These are phyloP conservation scores for Arachis monticola DNA, from an alignment of 331 rosid species.

Conservation along the genomic window DNA sequence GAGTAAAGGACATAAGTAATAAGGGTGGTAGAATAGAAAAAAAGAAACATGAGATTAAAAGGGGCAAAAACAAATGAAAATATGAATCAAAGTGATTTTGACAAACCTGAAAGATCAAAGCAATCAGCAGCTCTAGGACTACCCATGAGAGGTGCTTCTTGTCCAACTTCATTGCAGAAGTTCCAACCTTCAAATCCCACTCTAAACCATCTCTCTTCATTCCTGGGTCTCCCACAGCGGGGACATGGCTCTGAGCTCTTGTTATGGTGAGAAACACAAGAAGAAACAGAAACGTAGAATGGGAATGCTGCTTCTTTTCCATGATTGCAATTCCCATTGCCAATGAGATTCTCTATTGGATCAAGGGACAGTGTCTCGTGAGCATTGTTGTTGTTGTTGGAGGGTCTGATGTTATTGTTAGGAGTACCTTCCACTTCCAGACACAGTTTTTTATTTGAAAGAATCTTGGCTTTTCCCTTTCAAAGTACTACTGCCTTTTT, in stretches of 20 bases:
- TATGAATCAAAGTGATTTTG: no score
- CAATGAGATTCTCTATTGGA: no score
- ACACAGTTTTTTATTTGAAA: no score
- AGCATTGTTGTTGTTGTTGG: no score
- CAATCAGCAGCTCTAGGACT: slow-evolving; percentile 92
- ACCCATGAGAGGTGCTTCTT: slow-evolving; percentile 79
- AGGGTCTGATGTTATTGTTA: no score
- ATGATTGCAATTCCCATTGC: background rate
- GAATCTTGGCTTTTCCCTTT: no score
- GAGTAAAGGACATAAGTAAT: background rate
- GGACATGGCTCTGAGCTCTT: slow-evolving; percentile 32
- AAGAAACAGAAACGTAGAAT: slow-evolving; percentile 38
- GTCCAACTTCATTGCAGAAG: slow-evolving; percentile 88
- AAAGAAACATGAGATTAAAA: background rate
- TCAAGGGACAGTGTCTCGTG: no score
- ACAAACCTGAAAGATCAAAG: slow-evolving; percentile 65
- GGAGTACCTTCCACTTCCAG: no score
- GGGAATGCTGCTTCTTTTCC: slow-evolving; percentile 24
- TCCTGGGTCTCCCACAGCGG: slow-evolving; percentile 90
- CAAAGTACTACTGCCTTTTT: no score
- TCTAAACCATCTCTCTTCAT: slow-evolving; percentile 72
- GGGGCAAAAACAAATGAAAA: background rate
- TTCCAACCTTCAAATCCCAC: slow-evolving; percentile 93
- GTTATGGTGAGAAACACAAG: slow-evolving; percentile 31
- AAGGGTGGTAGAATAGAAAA: background rate